Conservation (phyloP, 1,139 yeast species). For the Debaryomycetaceae sp. region DNA sequence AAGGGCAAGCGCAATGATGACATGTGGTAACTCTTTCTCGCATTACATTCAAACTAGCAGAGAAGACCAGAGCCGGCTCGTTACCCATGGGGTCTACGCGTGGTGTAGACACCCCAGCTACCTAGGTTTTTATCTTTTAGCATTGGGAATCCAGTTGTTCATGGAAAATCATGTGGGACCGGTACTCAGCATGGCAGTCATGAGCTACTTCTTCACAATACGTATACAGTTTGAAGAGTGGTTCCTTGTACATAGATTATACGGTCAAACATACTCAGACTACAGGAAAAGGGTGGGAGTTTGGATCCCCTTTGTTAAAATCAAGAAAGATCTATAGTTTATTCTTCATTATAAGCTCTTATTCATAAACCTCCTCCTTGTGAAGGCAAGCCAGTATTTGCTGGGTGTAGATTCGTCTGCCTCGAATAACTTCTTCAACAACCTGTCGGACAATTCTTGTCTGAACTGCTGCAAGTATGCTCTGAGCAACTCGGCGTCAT, state of each 20-base stretch:
- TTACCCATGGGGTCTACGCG: conserved; percentile 31
- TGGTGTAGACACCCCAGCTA: conserved; percentile 40
- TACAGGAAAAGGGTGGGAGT: conserved; percentile 24
- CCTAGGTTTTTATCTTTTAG: conserved; percentile 39
- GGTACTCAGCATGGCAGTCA: conserved; percentile 15
- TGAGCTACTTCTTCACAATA: conserved; percentile 28
- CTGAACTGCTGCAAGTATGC: conserved; percentile 86
- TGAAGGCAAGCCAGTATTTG: conserved; percentile 93
- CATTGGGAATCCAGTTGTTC: conserved; percentile 31
- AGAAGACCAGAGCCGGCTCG: conserved; percentile 13
- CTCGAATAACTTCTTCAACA: conserved; percentile 68
- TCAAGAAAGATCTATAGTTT: conserved; percentile 4
- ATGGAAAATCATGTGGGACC: conserved; percentile 23
- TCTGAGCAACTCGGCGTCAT: conserved; percentile 76
- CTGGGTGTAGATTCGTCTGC: conserved; percentile 55
- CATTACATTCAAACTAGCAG: conserved; percentile 21
- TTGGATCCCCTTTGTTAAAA: conserved; percentile 28
- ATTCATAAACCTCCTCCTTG: conserved; percentile 94
- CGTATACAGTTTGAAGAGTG: conserved; percentile 39
- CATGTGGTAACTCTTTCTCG: conserved; percentile 37
- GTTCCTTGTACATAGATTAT: conserved; percentile 24
- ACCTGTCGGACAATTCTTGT: conserved; percentile 84
- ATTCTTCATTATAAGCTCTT: conserved; percentile 46
- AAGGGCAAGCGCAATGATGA: conserved; percentile 29
- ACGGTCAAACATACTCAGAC: conserved; percentile 25